A percentile compares a stretch with the other conserved stretches of the same genome.
Conservation (phyloP, 305 asterid species). For the Andrographis paniculata region DNA sequence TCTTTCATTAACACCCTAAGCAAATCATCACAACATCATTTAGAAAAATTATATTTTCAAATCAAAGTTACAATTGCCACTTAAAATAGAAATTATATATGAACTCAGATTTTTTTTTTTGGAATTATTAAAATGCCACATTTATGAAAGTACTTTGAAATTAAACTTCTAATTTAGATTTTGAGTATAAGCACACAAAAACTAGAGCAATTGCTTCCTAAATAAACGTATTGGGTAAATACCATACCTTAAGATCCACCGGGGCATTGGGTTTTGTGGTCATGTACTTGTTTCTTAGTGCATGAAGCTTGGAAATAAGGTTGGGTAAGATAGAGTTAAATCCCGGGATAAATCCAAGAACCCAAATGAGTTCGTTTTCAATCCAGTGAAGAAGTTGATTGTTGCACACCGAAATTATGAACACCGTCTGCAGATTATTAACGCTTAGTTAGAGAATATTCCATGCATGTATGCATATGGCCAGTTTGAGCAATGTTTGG, state of each 20-base stretch:
- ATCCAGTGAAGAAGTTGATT: slow-evolving; percentile 93
- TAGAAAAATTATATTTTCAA: too few species aligned
- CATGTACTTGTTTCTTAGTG: slow-evolving; percentile 77
- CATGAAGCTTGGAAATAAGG: slow-evolving; percentile 63
- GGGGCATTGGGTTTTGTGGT: slow-evolving; percentile 44
- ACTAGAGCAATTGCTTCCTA: too few species aligned
- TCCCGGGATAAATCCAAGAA: slow-evolving; percentile 73
- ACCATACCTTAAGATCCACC: not conserved
- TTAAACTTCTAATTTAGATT: too few species aligned
- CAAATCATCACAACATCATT: too few species aligned
- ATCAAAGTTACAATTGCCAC: too few species aligned
- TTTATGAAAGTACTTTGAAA: too few species aligned
- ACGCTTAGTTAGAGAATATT: slow-evolving; percentile 2
- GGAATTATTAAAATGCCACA: too few species aligned
- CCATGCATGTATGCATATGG: not conserved
- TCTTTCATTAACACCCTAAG: too few species aligned
- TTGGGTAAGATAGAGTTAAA: slow-evolving; percentile 48
- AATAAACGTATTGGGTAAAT: too few species aligned
- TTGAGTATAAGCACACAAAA: too few species aligned
- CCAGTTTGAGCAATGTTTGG: not conserved
- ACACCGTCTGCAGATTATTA: slow-evolving; percentile 61
- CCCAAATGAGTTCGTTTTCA: slow-evolving; percentile 78
- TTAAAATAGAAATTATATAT: too few species aligned
- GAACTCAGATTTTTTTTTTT: too few species aligned
- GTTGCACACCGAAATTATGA: slow-evolving; percentile 78